A percentile compares a stretch with the other conserved stretches of the same genome.
These are phyloP conservation scores for Hirsutella minnesotensis DNA, from an alignment of 2,329 filamentous ascomycete species.

Conservation along the genomic window DNA sequence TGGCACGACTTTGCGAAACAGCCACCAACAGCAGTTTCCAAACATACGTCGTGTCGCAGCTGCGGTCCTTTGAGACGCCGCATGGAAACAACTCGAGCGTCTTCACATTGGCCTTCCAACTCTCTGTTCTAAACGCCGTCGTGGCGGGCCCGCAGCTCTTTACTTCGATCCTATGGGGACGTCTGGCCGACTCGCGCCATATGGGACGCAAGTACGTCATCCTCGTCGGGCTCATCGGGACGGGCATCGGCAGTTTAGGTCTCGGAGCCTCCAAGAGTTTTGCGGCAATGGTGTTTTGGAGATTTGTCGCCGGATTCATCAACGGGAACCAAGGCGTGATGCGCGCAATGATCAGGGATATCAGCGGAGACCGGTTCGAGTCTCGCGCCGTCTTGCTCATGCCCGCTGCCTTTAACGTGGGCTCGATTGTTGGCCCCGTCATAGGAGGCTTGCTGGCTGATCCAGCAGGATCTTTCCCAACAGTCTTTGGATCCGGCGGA, in stretches of 20 bases:
- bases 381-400: conserved; percentile 64
- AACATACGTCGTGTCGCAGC: conserved; percentile 79
- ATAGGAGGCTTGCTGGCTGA: conserved; percentile 58
- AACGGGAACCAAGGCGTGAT: conserved; percentile 65
- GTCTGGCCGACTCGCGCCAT: conserved; percentile 49
- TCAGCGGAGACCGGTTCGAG: conserved; percentile 52
- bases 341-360: conserved; percentile 65
- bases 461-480: conserved; percentile 46
- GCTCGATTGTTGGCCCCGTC: conserved; percentile 60
- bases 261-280: conserved; percentile 59
- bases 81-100: conserved; percentile 13
- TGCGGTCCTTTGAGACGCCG: conserved; percentile 60
- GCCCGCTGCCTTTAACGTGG: conserved; percentile 62
- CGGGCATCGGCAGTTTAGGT: conserved; percentile 24
- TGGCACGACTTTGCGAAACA: conserved; percentile 72
- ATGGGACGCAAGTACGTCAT: conserved; percentile 69
- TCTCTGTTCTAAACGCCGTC: conserved; percentile 63
- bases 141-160: conserved; percentile 76
- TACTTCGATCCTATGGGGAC: conserved; percentile 74
- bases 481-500: neutral
- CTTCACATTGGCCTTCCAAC: conserved; percentile 62
- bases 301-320: conserved; percentile 60
- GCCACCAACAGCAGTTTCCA: conserved; percentile 66
- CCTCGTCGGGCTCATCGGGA: conserved; percentile 64
- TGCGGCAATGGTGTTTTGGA: conserved; percentile 59